These are phyloP conservation scores for Spergularia marina DNA, from an alignment of 148 eudicot species.

Conservation along the genomic window DNA sequence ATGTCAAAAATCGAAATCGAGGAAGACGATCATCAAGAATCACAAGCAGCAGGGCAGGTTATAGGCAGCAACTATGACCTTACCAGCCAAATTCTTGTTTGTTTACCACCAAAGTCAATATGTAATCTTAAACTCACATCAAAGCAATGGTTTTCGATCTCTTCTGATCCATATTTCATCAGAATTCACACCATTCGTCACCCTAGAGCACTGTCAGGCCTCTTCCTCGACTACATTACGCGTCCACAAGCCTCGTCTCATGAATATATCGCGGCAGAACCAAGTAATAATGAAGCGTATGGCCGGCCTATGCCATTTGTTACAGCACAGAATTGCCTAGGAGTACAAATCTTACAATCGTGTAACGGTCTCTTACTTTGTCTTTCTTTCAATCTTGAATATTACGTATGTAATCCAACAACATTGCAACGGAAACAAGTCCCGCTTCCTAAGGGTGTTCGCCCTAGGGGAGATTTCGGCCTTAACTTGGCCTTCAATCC, in stretches of 20 bases:
- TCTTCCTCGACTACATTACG: slow-evolving; percentile 6
- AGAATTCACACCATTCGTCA: background rate
- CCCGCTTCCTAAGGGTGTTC: slow-evolving; percentile 4
- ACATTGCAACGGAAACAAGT: slow-evolving; percentile 22
- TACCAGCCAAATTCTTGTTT: slow-evolving; percentile 21
- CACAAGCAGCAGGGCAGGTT: slow-evolving; percentile 11
- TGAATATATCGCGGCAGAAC: slow-evolving; percentile 11
- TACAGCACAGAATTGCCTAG: slow-evolving; percentile 15
- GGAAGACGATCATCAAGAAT: slow-evolving; percentile 7
- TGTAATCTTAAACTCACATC: slow-evolving; percentile 12
- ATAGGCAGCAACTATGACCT: slow-evolving; percentile 22
- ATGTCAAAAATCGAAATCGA: background rate
- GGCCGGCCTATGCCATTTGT: slow-evolving; percentile 10
- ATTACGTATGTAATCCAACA: slow-evolving; percentile 25
- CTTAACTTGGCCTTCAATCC: slow-evolving; percentile 25
- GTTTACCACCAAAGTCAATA: slow-evolving; percentile 17
- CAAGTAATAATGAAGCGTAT: background rate
- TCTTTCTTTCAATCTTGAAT: background rate
- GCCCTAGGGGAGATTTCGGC: background rate
- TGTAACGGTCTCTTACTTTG: slow-evolving; percentile 30
- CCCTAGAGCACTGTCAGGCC: slow-evolving; percentile 11
- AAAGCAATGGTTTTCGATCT: slow-evolving; percentile 23
- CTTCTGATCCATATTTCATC: slow-evolving; percentile 19
- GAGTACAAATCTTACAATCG: slow-evolving; percentile 25
- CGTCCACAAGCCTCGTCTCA: slow-evolving; percentile 3